Conservation (phyloP, 1,284 basidiomycete species). For the Trametes pubescens region DNA sequence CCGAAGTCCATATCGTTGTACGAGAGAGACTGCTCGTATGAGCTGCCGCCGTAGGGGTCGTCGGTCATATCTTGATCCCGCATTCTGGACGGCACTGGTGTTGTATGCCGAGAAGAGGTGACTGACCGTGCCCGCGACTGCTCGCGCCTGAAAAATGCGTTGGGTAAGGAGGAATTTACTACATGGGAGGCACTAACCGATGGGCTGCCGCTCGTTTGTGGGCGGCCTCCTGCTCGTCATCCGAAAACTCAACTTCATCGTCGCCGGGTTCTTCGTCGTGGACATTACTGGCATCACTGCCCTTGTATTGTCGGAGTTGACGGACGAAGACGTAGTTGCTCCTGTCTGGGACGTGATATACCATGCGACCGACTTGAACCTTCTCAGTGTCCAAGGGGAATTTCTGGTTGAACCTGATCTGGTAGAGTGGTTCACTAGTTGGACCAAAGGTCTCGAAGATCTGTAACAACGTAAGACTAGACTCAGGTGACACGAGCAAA, state of each 20-base stretch:
- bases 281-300: constrained; percentile 92
- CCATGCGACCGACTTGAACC: constrained; percentile 60
- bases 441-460: constrained; percentile 93
- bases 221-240: constrained; percentile 86
- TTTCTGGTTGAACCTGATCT: constrained; percentile 71
- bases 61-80: constrained; percentile 62
- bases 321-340: constrained; percentile 83
- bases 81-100: constrained; percentile 61
- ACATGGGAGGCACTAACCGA: constrained; percentile 47
- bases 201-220: constrained; percentile 64
- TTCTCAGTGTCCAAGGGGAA: constrained; percentile 65
- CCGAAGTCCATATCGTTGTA: constrained; percentile 69
- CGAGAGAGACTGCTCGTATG: constrained; percentile 67
- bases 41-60: constrained; percentile 57
- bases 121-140: constrained; percentile 58
- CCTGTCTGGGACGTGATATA: constrained; percentile 81
- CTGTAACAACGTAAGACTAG: constrained; percentile 47
- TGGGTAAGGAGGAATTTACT: neutral
- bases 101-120: constrained; percentile 60
- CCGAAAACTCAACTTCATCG: constrained; percentile 89
- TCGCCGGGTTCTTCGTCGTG: constrained; percentile 90
- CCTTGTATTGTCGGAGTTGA: constrained; percentile 71
- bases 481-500: neutral
- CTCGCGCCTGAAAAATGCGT: constrained; percentile 52
- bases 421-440: constrained; percentile 84